Evolutionary conservation across 164 flowering plant species (phyloP), one percentile per base, ranked within the genome.

Genomic region (Vitis amurensis): DNA sequence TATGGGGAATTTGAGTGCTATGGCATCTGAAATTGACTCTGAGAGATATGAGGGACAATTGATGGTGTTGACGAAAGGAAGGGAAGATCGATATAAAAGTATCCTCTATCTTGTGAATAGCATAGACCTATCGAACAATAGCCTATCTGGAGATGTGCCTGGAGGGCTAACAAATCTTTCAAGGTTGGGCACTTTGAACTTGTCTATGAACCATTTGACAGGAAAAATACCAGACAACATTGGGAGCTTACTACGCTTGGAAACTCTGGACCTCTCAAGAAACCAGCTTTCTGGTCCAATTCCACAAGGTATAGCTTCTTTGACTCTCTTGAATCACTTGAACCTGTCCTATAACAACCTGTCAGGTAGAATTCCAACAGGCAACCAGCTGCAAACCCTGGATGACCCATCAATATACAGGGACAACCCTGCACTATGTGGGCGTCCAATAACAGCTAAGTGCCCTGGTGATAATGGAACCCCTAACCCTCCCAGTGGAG

Each of bases 231-330:
- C 44, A 4, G 44, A 31, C 7, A 31, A 31, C 7, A 6, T 6
- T 6, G 6, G 1, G 44, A 31, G 44, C 44, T 31, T 31, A 59
- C 19, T 11, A 55, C 44, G 31, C 10, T 50, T 76, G 47, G 65
- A 71, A 37, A 67, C 75, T 3, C 72, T 76, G 8, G 78, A 76
- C 56, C 72, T 71, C 5, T 76, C 74, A 9, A 67, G 31, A 9
- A 76, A 76, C 59, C 56, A 67, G 8, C 74, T 76, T 53, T 68
- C 55, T 0, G 79, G 79, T 10, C 14, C 29, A 1, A 71, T 76
- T 59, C 69, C 79, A 10, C 61, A 55, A 13, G 59, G 27, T 23
- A 23, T 23, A 1, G 27, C 27, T 23, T 23, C 27, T 23, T 23
- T 23, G 27, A 23, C 27, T 23, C 27, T 31, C 44, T 31, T 31